These are phyloP conservation scores for Centella asiatica DNA, from an alignment of 129 eudicot genomes.

Conservation along the genomic window DNA sequence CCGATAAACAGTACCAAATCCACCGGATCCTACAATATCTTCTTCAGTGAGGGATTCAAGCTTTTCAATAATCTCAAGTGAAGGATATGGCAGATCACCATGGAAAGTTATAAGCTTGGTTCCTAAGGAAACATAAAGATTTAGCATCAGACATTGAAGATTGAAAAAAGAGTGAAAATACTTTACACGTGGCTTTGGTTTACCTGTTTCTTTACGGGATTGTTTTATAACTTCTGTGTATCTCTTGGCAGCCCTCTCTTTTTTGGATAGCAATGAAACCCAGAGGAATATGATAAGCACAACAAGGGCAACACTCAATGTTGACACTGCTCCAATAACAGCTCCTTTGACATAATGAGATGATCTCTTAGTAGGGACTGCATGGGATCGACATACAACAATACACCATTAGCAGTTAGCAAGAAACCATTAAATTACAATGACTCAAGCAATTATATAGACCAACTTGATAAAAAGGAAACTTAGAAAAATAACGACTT, in stretches of 20 bases:
- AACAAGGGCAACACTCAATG: constrained; percentile 40
- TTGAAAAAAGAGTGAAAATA: not conserved
- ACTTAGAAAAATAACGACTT: constrained; percentile 7
- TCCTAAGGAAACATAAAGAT: constrained; percentile 30
- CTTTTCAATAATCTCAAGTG: constrained; percentile 83
- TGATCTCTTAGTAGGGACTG: constrained; percentile 67
- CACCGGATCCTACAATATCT: constrained; percentile 91
- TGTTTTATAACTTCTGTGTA: constrained; percentile 88
- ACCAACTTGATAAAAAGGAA: not conserved
- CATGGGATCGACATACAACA: constrained; percentile 4
- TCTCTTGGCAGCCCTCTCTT: constrained; percentile 84
- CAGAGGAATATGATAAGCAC: constrained; percentile 53
- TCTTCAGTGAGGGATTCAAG: constrained; percentile 81
- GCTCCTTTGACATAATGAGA: constrained; percentile 58
- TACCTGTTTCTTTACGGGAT: constrained; percentile 74
- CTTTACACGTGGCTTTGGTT: not conserved
- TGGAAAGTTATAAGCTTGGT: constrained; percentile 91
- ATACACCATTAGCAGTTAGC: not conserved
- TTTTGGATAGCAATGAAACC: constrained; percentile 67
- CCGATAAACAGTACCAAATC: constrained; percentile 88
- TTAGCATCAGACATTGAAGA: not conserved
- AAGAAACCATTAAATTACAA: not conserved
- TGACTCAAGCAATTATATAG: not conserved
- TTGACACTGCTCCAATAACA: constrained; percentile 49
- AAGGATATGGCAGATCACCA: constrained; percentile 94